phyloP scores from a whole-genome alignment of 129 eudicot species.

The Glebionis coronaria region DNA sequence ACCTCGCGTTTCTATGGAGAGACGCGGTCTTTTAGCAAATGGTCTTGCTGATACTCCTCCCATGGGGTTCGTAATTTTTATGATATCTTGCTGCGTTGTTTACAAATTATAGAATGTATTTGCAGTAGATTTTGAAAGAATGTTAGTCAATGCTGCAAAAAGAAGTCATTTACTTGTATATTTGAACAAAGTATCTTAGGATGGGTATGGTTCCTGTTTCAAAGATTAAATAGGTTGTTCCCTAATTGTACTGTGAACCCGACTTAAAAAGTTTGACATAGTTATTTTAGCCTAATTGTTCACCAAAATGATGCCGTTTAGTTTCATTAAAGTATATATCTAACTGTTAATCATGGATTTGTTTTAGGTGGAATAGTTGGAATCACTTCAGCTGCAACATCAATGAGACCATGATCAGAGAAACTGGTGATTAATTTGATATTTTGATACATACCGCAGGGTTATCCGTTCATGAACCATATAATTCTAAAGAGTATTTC shows the following conservation, averaged over 20 bases:
- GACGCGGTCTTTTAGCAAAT: conserved; percentile 56
- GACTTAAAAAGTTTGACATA: not conserved
- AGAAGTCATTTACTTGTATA: no score
- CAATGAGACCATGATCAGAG: conserved; percentile 57
- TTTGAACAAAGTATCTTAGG: no score
- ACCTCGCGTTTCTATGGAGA: not conserved
- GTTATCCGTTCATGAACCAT: no score
- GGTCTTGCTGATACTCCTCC: conserved; percentile 78
- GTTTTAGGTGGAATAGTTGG: conserved; percentile 89
- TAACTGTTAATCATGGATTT: not conserved
- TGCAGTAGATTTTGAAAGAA: no score
- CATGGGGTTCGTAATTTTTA: conserved; percentile 62
- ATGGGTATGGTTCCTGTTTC: no score
- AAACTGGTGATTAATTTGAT: conserved; percentile 56
- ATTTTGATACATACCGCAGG: no score
- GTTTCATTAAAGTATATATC: not conserved
- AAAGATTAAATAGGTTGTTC: no score
- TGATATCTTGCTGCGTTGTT: no score
- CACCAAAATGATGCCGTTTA: not conserved
- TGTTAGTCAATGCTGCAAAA: no score
- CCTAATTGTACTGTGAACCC: no score
- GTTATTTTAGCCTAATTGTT: not conserved
- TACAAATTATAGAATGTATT: no score
- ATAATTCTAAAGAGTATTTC: not conserved
- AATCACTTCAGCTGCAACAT: conserved; percentile 70